phyloP scores from a whole-genome alignment of 1,284 basidiomycete genomes.

The Cryptococcus neoformans region DNA sequence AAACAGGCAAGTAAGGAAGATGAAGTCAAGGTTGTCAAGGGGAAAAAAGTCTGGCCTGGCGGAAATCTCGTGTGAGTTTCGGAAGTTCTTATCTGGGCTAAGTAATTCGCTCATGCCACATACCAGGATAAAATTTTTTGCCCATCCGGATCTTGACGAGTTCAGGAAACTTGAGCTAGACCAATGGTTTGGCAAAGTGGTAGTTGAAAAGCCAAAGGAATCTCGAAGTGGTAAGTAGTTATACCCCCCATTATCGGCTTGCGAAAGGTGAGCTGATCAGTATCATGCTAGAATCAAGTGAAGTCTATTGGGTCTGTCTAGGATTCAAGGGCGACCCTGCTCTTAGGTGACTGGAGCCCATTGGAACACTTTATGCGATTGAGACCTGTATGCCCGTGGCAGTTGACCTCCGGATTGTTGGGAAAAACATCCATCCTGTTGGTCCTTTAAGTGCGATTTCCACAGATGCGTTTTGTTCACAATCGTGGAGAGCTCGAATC shows the following conservation, averaged over 20 bases:
- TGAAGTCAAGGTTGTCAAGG: not conserved
- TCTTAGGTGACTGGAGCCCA: not conserved
- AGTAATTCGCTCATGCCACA: not conserved
- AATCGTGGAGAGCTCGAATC: too few relatives aligned
- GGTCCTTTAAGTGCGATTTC: too few relatives aligned
- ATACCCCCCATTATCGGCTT: not conserved
- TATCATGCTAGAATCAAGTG: constrained; percentile 37
- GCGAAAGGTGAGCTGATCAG: not conserved
- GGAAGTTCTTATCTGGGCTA: not conserved
- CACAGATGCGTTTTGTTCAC: too few relatives aligned
- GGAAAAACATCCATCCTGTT: too few relatives aligned
- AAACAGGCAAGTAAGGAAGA: constrained; percentile 5
- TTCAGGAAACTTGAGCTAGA: constrained; percentile 39
- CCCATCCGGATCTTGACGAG: constrained; percentile 43
- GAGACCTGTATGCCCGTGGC: too few relatives aligned
- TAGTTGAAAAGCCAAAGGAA: constrained; percentile 45
- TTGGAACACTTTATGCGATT: not conserved
- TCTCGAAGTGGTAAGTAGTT: constrained; percentile 34
- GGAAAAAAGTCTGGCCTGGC: constrained; percentile 28
- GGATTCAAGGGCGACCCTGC: constrained; percentile 37
- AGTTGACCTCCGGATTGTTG: not conserved
- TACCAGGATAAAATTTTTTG: constrained; percentile 46
- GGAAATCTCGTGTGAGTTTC: constrained; percentile 44
- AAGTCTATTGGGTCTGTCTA: constrained; percentile 49
- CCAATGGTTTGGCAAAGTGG: constrained; percentile 39